Evolutionary conservation across 225 moss, liverwort and hornwort species (phyloP), one percentile per base, ranked within the genome.

Genomic region (Physcomitrium patens): DNA sequence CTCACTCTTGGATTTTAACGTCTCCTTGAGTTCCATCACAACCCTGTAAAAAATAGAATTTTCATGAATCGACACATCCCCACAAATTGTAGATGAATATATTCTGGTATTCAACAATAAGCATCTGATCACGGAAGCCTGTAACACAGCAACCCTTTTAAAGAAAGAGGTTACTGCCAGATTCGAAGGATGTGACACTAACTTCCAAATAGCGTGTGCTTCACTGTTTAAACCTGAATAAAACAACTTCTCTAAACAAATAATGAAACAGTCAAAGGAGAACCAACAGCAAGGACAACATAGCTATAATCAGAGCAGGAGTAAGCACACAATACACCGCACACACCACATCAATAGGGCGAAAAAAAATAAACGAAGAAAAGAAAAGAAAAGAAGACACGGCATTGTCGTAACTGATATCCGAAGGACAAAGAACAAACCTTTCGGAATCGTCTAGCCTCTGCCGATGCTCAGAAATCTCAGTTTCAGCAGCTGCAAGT

Each of bases 1-100:
- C 83, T 99, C 97, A 41, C 78, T 86, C 84, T 99, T 99, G 15
- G 92, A 86, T 78, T 91, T 93, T 27, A 93, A 70, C 8, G 90
- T 88, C 80, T 99, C 95, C 72, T 75, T 85, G 58, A 95, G 89
- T 86, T 99, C 97, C 87, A 91, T 86, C 22, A 62, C 76, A 57
- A 76, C 80, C 76, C 88, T 88, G 83, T 73, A 74, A 18, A 8
- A 37, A 80, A 62, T 20, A 74, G 44, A 16, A 63, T 46, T 55
- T 28, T 49, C 20, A 56, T 48, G 20, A 57, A 18, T 67, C 60
- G 72, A 31, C 64, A 76, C 19, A 56, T 65, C 49, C 56, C 23
- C 3, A 10, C 3, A 16, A 26, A 49, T 46, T 3, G 64, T 20
- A 68, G 2, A 57, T 12, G 60, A 18, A 31, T 65, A 60, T 24